phyloP scores from a whole-genome alignment of 495 filamentous ascomycete species.

The Daldinia grandis region DNA sequence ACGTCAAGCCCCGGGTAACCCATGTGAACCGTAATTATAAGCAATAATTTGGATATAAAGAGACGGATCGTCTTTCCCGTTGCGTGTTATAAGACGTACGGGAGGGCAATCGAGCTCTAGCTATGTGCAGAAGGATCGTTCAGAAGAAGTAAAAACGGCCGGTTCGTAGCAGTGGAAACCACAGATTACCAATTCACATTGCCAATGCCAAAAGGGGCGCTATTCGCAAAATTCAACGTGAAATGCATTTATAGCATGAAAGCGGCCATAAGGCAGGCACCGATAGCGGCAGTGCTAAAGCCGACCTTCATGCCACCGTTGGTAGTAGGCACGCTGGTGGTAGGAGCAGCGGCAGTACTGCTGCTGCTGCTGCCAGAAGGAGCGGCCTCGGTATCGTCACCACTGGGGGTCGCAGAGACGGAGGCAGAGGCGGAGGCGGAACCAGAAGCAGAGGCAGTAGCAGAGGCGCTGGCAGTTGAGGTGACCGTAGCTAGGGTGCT shows the following conservation, averaged over 20 bases:
- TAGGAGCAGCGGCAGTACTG: slow-evolving; percentile 5
- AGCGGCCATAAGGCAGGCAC: slow-evolving; percentile 39
- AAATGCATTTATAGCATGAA: slow-evolving; percentile 38
- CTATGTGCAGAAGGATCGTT: slow-evolving; percentile 44
- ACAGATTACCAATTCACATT: slow-evolving; percentile 37
- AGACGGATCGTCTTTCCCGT: slow-evolving; percentile 25
- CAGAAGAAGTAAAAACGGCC: slow-evolving; percentile 40
- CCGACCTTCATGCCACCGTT: slow-evolving; percentile 36
- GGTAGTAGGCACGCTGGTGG: slow-evolving; percentile 20
- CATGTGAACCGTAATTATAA: slow-evolving; percentile 46
- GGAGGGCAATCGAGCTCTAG: slow-evolving; percentile 17
- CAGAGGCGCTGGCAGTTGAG: slow-evolving; percentile 26
- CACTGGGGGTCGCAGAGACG: slow-evolving; percentile 17
- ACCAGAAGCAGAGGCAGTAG: slow-evolving; percentile 17
- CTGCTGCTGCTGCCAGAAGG: slow-evolving; percentile 5
- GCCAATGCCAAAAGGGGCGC: slow-evolving; percentile 28
- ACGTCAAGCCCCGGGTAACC: slow-evolving; percentile 40
- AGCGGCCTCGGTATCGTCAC: slow-evolving; percentile 17
- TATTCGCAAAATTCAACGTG: slow-evolving; percentile 10
- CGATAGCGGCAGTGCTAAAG: slow-evolving; percentile 41
- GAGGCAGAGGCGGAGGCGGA: slow-evolving; percentile 23
- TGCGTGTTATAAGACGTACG: not conserved
- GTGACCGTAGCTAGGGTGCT: slow-evolving; percentile 38
- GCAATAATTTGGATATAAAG: slow-evolving; percentile 29
- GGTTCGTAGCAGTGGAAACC: slow-evolving; percentile 41